phyloP scores from a whole-genome alignment of 78 protist species.

The Polysphondylium violaceum region DNA sequence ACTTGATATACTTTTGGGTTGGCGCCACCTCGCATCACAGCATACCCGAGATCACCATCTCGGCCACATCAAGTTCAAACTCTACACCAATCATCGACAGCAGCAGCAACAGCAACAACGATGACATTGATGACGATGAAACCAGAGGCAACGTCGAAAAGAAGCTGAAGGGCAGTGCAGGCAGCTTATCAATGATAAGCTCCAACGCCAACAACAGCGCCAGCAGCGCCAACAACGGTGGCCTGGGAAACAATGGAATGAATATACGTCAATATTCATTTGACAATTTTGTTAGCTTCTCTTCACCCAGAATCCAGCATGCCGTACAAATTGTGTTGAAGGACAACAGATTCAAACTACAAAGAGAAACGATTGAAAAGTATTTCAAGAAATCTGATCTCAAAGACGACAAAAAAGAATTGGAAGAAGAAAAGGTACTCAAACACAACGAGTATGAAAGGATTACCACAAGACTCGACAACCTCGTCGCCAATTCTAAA shows the following conservation, averaged over 20 bases:
- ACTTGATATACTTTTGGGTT: conserved; percentile 31
- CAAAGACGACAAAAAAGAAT: conserved; percentile 57
- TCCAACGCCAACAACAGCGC: not conserved
- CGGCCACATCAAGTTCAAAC: not conserved
- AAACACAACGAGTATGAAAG: conserved; percentile 29
- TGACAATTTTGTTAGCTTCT: conserved; percentile 49
- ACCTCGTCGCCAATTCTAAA: conserved; percentile 33
- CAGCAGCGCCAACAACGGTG: not conserved
- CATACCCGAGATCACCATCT: not conserved
- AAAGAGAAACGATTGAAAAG: conserved; percentile 44
- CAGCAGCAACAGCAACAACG: not conserved
- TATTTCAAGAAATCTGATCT: conserved; percentile 53
- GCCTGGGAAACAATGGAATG: no score
- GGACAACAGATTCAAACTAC: conserved; percentile 33
- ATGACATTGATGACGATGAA: not conserved
- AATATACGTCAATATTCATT: not conserved
- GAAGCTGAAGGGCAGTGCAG: not conserved
- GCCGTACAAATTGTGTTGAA: conserved; percentile 20
- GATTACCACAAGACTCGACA: conserved; percentile 14
- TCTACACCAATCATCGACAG: not conserved
- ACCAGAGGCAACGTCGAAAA: not conserved
- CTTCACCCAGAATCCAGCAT: conserved; percentile 52
- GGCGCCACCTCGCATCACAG: not conserved
- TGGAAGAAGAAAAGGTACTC: conserved; percentile 36
- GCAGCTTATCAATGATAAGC: not conserved